A percentile compares a stretch with the other conserved stretches of the same genome.
Evolutionary conservation across 345 rosid genomes (phyloP).

Genomic region (Ceriops decandra): DNA sequence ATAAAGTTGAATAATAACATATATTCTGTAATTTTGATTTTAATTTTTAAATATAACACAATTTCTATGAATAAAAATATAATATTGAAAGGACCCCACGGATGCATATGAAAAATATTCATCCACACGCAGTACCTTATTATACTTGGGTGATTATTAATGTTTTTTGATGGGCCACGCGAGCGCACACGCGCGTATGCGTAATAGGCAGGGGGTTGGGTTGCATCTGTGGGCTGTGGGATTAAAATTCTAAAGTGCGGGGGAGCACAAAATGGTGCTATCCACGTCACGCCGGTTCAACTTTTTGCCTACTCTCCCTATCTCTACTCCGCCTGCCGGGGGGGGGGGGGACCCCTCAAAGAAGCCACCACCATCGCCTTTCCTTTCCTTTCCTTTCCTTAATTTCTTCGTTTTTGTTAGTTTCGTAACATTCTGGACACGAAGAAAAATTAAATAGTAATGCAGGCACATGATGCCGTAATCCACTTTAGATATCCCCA

Average conservation of each 20-base stretch:
- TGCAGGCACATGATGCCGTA: slow-evolving; percentile 31
- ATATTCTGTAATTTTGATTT: too few relatives aligned
- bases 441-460: slow-evolving; percentile 11
- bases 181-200: background rate
- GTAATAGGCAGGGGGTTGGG: background rate
- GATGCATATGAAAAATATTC: too few relatives aligned
- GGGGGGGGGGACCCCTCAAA: slow-evolving; percentile 19
- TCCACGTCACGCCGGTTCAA: slow-evolving; percentile 43
- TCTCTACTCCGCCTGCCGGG: slow-evolving; percentile 44
- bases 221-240: background rate
- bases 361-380: slow-evolving; percentile 23
- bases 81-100: too few relatives aligned
- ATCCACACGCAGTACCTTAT: too few relatives aligned
- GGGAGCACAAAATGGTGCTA: slow-evolving; percentile 54
- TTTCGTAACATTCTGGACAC: slow-evolving; percentile 15
- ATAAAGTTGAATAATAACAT: too few relatives aligned
- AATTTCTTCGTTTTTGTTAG: slow-evolving; percentile 9
- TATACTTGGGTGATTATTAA: too few relatives aligned
- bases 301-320: slow-evolving; percentile 20
- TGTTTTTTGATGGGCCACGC: too few relatives aligned
- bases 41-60: too few relatives aligned
- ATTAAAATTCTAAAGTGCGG: slow-evolving; percentile 35
- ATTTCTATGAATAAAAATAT: too few relatives aligned
- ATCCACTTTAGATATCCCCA: slow-evolving; percentile 34
- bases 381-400: background rate